Evolutionary conservation across 176 grass and related monocot genomes (phyloP).

Genomic region (Oropetium thomaeum): DNA sequence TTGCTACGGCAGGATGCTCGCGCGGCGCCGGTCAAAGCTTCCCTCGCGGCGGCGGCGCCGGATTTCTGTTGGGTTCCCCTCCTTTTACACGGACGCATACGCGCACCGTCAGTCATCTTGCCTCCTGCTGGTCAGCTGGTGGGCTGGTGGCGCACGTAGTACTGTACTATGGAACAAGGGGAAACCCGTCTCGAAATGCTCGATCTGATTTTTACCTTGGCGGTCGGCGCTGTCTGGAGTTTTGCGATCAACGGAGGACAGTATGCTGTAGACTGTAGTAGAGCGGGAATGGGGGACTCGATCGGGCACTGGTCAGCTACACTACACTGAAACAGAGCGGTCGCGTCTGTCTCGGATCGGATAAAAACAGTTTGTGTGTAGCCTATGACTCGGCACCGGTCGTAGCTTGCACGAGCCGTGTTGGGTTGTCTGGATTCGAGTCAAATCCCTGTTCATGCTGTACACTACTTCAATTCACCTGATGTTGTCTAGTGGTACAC

Average conservation of each 20-base stretch:
- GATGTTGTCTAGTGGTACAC: background rate
- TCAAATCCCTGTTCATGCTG: background rate
- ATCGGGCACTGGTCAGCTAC: constrained; percentile 3
- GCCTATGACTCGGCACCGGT: background rate
- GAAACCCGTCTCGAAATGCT: too few relatives aligned
- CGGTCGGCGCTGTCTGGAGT: too few relatives aligned
- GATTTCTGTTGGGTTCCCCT: constrained; percentile 13
- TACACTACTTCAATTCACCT: too few relatives aligned
- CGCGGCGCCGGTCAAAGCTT: constrained; percentile 21
- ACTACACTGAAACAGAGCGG: background rate
- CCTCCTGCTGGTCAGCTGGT: too few relatives aligned
- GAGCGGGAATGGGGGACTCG: background rate
- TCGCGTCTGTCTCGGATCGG: background rate
- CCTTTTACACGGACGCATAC: background rate
- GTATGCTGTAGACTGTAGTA: background rate
- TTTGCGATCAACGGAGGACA: background rate
- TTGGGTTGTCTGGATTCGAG: background rate
- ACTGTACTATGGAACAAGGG: too few relatives aligned
- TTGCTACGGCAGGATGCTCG: constrained; percentile 14
- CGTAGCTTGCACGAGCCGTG: constrained; percentile 3
- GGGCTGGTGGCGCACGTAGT: too few relatives aligned
- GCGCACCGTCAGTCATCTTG: too few relatives aligned
- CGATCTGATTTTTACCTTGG: too few relatives aligned
- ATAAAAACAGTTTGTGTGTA: background rate
- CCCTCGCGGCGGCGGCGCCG: background rate